phyloP scores from a whole-genome alignment of 345 rosid species.

The Eutrema yunnanense region DNA sequence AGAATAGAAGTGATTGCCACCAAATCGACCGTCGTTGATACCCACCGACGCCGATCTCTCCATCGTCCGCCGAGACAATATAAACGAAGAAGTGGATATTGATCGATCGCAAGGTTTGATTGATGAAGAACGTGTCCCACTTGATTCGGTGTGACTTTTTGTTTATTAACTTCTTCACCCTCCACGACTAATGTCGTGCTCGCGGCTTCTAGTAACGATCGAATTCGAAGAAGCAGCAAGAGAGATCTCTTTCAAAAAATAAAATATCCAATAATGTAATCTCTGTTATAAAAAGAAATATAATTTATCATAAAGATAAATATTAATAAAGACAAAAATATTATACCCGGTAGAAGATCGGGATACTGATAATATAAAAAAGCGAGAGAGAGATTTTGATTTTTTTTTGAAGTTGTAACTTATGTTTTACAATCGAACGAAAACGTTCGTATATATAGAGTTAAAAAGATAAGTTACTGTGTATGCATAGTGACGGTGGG shows the following conservation, averaged over 20 bases:
- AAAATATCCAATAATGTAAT: not conserved
- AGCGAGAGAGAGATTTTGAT: too few species aligned
- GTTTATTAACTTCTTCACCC: not conserved
- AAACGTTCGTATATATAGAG: too few species aligned
- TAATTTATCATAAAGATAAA: too few species aligned
- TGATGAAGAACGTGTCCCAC: slow-evolving; percentile 7
- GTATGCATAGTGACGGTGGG: too few species aligned
- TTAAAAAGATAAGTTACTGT: too few species aligned
- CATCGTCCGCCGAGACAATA: slow-evolving; percentile 4
- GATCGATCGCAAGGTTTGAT: not conserved
- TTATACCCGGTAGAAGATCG: too few species aligned
- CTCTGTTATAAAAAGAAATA: too few species aligned
- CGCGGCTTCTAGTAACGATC: slow-evolving; percentile 22
- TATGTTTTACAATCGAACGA: too few species aligned
- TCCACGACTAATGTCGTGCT: slow-evolving; percentile 24
- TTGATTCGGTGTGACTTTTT: slow-evolving; percentile 4
- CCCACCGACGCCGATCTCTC: slow-evolving; percentile 30
- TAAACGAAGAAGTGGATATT: not conserved
- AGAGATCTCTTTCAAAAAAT: not conserved
- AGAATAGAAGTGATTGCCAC: slow-evolving; percentile 18
- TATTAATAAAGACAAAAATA: too few species aligned
- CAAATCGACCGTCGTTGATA: slow-evolving; percentile 22
- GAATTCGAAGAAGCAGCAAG: not conserved
- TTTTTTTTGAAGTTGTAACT: too few species aligned
- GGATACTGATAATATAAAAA: too few species aligned